Base-by-base conservation (phyloP, 371 early-diverging fungal genomes). In the Entomophthora muscae region DNA sequence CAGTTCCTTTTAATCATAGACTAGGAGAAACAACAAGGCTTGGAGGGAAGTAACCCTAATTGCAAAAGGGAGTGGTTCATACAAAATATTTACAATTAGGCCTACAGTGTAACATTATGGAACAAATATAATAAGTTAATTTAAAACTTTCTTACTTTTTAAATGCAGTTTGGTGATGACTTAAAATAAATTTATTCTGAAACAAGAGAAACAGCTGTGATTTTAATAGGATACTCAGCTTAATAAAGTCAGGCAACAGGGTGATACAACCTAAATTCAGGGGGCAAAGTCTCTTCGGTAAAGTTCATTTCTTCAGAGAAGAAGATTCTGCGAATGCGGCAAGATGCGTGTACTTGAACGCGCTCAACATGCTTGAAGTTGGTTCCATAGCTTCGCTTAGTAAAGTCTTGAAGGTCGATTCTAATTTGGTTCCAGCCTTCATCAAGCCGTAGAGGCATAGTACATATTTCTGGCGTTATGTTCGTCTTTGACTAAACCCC, bases 351-450 rank as follows among this genome's bases (percentile, higher is more conserved):
- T 30, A 96, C 78, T 51, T 88, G 89, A 42, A 95, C 86, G 33
- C 93, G 78, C 51, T 80, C 74, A 0, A 91, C 91, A 71, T 94
- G 95, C 32, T 80, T 83, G 72, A 91, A 92, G 63, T 83, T 80
- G 27, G 94, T 90, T 26, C 92, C 93, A 71, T 91, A 96, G 0
- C 87, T 86, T 24, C 87, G 82, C 52, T 85, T 81, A 1, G 89
- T 87, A 69, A 88, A 88, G 67, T 92, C 91, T 0, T 81, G 81
- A 63, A 96, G 68, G 70, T 96, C 86, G 69, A 94, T 78, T 54
- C 86, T 84, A 65, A 96, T 81, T 69, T 95, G 91, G 72, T 96
- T 96, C 97, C 97, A 96, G 3, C 91, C 95, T 64, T 86, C 82
- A 70, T 96, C 97, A 52, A 96, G 75, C 2, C 91, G 84, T 83